These are phyloP conservation scores for Aspergillus pseudoglaucus DNA, from an alignment of 2,329 filamentous ascomycete genomes.

Conservation along the genomic window DNA sequence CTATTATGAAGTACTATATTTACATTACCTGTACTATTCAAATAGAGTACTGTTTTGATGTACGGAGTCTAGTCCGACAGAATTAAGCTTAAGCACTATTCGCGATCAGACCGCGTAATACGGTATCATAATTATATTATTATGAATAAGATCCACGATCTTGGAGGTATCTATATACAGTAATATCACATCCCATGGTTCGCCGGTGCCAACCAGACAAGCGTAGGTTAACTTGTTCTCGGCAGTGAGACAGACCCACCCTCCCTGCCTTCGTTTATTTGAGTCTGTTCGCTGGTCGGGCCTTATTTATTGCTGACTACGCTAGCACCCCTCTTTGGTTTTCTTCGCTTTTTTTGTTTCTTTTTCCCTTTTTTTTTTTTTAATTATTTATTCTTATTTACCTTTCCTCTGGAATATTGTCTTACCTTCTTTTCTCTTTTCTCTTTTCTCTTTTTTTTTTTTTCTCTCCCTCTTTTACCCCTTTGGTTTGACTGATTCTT, in stretches of 20 bases:
- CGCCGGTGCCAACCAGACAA: slow-evolving; percentile 8
- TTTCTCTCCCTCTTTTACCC: slow-evolving; percentile 6
- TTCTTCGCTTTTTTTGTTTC: slow-evolving; percentile 1
- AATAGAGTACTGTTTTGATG: no score
- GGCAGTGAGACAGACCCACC: slow-evolving; percentile 3
- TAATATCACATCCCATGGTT: not conserved
- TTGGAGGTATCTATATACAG: not conserved
- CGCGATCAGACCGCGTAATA: not conserved
- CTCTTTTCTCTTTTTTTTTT: slow-evolving; percentile 8
- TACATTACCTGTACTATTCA: no score
- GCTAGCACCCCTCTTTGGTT: not conserved
- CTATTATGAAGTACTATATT: no score
- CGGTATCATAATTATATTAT: not conserved
- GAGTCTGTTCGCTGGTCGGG: not conserved
- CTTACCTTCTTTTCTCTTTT: slow-evolving; percentile 14
- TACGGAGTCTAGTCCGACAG: no score
- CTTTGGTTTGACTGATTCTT: slow-evolving; percentile 7
- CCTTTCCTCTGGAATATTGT: slow-evolving; percentile 1
- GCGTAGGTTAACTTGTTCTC: slow-evolving; percentile 14
- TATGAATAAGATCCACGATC: slow-evolving; percentile 7
- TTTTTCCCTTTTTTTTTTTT: slow-evolving; percentile 5
- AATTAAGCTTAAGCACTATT: no score
- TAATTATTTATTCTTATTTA: slow-evolving; percentile 3
- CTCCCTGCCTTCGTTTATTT: not conserved
- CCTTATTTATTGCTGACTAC: slow-evolving; percentile 1